A percentile compares a stretch with the other conserved stretches of the same genome.
Evolutionary conservation across 139 green algal species (phyloP).

Genomic region (Astrephomene gubernaculifera): DNA sequence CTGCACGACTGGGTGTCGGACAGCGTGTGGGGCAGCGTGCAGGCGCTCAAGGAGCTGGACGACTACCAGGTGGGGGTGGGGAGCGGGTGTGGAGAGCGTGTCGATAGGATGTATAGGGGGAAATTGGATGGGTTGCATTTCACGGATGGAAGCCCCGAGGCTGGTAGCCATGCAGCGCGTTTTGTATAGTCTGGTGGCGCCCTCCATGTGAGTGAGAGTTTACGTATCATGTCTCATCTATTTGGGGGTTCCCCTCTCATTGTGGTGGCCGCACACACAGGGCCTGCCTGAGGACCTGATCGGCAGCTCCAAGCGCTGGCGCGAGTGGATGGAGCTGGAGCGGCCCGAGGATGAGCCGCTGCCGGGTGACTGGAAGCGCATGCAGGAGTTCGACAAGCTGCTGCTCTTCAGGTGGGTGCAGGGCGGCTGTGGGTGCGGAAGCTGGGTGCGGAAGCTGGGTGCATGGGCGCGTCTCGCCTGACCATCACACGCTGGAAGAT

Average conservation of each 20-base stretch:
- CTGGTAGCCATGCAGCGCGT: too few species aligned
- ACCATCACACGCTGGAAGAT: background rate
- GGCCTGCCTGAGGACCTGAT: constrained; percentile 88
- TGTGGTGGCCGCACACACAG: too few species aligned
- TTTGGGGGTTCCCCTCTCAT: too few species aligned
- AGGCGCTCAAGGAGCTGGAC: constrained; percentile 75
- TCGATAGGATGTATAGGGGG: too few species aligned
- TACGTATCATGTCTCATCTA: too few species aligned
- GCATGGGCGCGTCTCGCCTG: background rate
- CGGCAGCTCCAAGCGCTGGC: constrained; percentile 87
- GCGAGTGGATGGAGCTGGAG: constrained; percentile 93
- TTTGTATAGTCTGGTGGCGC: too few species aligned
- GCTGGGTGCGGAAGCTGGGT: constrained; percentile 12
- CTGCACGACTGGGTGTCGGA: constrained; percentile 86
- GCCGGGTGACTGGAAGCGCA: constrained; percentile 94
- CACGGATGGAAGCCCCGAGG: too few species aligned
- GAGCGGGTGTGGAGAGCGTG: too few species aligned
- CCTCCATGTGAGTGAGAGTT: too few species aligned
- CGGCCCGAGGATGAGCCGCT: constrained; percentile 90
- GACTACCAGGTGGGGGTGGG: constrained; percentile 69
- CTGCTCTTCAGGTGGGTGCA: constrained; percentile 58
- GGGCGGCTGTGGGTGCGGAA: background rate
- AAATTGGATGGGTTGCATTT: too few species aligned
- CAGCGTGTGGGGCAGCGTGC: constrained; percentile 67
- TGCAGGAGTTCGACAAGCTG: constrained; percentile 88